phyloP scores from a whole-genome alignment of 2,329 filamentous ascomycete species.

The Cladophialophora immunda region DNA sequence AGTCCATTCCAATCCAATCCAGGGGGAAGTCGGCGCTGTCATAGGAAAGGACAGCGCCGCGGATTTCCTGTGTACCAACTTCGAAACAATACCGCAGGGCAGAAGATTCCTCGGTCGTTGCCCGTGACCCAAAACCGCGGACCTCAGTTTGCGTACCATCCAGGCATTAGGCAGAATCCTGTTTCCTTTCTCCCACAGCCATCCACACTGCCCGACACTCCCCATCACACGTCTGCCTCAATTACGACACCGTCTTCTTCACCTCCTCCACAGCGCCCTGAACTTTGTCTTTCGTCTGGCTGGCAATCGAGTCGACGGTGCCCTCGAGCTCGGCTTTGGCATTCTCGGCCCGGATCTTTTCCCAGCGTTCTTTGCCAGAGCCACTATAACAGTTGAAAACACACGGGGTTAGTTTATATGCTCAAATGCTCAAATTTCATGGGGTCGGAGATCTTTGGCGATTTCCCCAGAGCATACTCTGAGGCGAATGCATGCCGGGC shows the following conservation, averaged over 20 bases:
- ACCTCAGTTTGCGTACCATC: neutral
- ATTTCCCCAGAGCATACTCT: no score
- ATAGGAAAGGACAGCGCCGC: no score
- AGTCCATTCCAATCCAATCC: no score
- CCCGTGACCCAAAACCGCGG: neutral
- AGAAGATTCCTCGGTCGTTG: neutral
- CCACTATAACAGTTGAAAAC: conserved; percentile 20
- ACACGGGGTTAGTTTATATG: neutral
- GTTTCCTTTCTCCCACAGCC: neutral
- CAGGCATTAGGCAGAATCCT: neutral
- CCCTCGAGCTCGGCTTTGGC: conserved; percentile 27
- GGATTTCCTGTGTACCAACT: neutral
- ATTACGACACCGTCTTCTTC: conserved; percentile 40
- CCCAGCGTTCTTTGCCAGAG: conserved; percentile 34
- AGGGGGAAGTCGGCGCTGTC: no score
- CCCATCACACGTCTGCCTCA: no score
- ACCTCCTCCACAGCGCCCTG: conserved; percentile 34
- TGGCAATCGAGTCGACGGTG: conserved; percentile 29
- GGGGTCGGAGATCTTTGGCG: neutral
- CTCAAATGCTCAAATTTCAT: neutral
- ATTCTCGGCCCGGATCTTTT: conserved; percentile 32
- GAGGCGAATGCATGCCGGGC: no score
- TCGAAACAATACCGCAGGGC: neutral
- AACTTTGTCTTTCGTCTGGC: conserved; percentile 35
- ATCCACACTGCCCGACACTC: neutral